A percentile compares a stretch with the other conserved stretches of the same genome.
These are phyloP conservation scores for Dovyalis caffra DNA, from an alignment of 345 rosid genomes.

Conservation along the genomic window DNA sequence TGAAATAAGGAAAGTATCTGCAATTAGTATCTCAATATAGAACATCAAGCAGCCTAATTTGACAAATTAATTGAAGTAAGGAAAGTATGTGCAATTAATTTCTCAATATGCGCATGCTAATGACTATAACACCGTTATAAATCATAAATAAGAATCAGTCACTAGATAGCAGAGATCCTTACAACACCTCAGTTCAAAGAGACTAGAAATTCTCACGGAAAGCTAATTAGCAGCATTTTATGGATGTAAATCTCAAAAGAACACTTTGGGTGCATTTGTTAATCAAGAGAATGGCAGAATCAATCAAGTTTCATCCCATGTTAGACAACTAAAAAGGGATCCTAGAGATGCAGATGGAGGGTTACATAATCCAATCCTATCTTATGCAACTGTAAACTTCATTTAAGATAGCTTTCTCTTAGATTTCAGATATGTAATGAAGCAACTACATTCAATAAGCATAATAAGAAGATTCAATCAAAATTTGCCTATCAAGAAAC, in stretches of 20 bases:
- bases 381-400: not conserved
- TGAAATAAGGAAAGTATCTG: conserved; percentile 23
- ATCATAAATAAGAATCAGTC: not conserved
- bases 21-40: conserved; percentile 5
- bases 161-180: no score
- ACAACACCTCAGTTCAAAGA: not conserved
- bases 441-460: not conserved
- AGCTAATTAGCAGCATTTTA: not conserved
- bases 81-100: no score
- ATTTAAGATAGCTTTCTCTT: not conserved
- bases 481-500: not conserved
- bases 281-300: not conserved
- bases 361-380: not conserved
- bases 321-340: not conserved
- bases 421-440: not conserved
- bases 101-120: not conserved
- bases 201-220: not conserved
- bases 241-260: not conserved
- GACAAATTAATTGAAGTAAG: not conserved
- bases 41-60: not conserved
- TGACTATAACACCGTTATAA: not conserved
- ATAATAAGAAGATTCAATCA: not conserved
- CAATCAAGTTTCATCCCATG: no score
- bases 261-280: not conserved
- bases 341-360: no score